Evolutionary conservation across 202 grass and related monocot species (phyloP), one percentile per base, ranked within the genome.

Genomic region (Saccharum hybrid): DNA sequence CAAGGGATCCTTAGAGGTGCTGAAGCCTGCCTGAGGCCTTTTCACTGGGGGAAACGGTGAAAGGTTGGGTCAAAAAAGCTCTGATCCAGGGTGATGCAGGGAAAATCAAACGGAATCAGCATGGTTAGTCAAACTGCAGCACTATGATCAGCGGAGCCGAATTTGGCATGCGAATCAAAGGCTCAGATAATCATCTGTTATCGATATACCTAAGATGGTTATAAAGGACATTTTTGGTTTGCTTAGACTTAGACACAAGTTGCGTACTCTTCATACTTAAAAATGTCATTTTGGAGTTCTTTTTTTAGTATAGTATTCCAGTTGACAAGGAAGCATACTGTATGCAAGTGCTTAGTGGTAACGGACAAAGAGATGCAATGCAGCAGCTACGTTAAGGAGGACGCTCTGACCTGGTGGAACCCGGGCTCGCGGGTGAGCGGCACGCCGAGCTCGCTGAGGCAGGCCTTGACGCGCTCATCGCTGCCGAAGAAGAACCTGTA

Each of bases 361-460:
- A 26, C 5, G 37, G 69, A 22, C 6, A 19, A 18, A 46, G 10
- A 46, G 19, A 54, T 54, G 49, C 49, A 19, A n/a, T 59, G 72
- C 14, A 65, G 63, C 63, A 49, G 42, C 3, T 28, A 28, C 0
- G 60, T 22, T 21, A 43, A 4, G 37, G 75, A 74, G 40, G 14
- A 49, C 54, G 18, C 0, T 21, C 18, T 94, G 10, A 94, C 95
- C 88, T 98, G 92, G 80, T 95, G 96, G 74, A 98, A 98, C 2
- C 96, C 93, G 26, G 78, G 89, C 78, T 93, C 87, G 31, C 77
- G 85, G 21, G 96, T 98, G 34, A 98, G 90, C 26, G 87, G 87
- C 26, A 93, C 28, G 49, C 96, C 96, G 48, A 98, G 85, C 75
- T 95, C 96, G 68, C 61, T 56, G 64, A 98, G 87, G 87, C 96